A percentile compares a stretch with the other conserved stretches of the same genome.
phyloP scores from a whole-genome alignment of 2,329 filamentous ascomycete genomes.

The Graphium sp. region DNA sequence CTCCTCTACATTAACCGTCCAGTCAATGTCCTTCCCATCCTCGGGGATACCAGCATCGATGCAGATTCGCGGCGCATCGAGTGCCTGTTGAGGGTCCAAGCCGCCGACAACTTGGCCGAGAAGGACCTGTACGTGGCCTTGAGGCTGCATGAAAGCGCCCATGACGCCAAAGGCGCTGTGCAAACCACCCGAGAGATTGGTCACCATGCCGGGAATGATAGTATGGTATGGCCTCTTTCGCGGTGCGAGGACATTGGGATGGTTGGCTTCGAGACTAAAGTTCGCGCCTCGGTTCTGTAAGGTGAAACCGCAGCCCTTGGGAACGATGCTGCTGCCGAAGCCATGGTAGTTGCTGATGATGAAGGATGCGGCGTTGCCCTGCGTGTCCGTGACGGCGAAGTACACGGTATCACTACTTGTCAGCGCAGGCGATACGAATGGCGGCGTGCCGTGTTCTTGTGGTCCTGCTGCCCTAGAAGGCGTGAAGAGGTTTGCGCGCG shows the following conservation, averaged over 20 bases:
- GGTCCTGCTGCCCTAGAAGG: constrained; percentile 48
- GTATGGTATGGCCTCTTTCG: constrained; percentile 91
- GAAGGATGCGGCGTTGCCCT: constrained; percentile 85
- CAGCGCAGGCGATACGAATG: constrained; percentile 51
- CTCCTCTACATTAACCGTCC: constrained; percentile 64
- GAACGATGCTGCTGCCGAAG: constrained; percentile 78
- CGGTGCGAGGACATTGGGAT: constrained; percentile 69
- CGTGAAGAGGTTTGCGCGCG: constrained; percentile 44
- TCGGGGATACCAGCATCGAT: constrained; percentile 60
- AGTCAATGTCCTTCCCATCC: constrained; percentile 36
- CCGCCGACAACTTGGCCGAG: constrained; percentile 77
- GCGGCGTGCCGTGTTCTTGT: constrained; percentile 43
- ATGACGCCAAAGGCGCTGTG: constrained; percentile 89
- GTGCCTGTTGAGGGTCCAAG: constrained; percentile 67
- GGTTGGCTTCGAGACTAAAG: constrained; percentile 53
- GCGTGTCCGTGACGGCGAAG: constrained; percentile 65
- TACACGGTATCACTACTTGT: constrained; percentile 88
- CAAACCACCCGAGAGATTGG: constrained; percentile 56
- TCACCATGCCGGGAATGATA: constrained; percentile 86
- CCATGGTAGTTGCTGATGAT: constrained; percentile 92
- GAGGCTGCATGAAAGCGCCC: constrained; percentile 97
- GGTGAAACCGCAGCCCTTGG: constrained; percentile 74
- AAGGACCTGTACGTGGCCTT: constrained; percentile 86
- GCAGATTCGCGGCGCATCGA: constrained; percentile 84
- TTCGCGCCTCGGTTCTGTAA: constrained; percentile 87